Conservation (phyloP, 306 rosid species). For the Rosa multiflora region DNA sequence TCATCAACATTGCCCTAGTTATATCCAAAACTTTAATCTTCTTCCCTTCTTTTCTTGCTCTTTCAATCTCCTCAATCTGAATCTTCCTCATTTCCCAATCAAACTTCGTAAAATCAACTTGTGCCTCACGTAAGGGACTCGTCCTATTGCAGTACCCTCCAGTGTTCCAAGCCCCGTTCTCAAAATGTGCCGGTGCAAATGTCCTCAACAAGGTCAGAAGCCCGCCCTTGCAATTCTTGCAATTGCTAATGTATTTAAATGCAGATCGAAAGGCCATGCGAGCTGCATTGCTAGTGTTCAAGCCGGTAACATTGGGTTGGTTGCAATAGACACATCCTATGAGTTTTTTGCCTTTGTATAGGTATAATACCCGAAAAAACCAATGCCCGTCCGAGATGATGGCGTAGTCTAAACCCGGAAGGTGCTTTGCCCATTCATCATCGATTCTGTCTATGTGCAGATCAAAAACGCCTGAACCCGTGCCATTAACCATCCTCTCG, state of each 20-base stretch:
- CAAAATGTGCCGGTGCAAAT: conserved; percentile 82
- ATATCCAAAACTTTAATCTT: conserved; percentile 59
- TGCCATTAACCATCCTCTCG: conserved; percentile 67
- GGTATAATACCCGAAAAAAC: conserved; percentile 65
- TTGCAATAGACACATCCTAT: conserved; percentile 67
- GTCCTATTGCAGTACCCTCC: conserved; percentile 87
- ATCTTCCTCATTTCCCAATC: conserved; percentile 62
- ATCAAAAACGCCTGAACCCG: conserved; percentile 58
- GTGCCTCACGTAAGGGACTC: conserved; percentile 36
- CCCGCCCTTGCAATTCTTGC: conserved; percentile 40
- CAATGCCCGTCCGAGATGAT: conserved; percentile 75
- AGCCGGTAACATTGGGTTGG: conserved; percentile 42
- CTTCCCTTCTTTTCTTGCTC: conserved; percentile 36
- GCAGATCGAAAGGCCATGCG: conserved; percentile 53
- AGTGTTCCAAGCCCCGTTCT: conserved; percentile 68
- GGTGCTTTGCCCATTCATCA: conserved; percentile 41
- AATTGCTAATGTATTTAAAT: conserved; percentile 37
- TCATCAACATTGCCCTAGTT: conserved; percentile 74
- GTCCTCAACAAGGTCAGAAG: conserved; percentile 64
- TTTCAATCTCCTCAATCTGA: conserved; percentile 61
- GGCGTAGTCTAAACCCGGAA: conserved; percentile 62
- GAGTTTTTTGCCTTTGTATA: conserved; percentile 34
- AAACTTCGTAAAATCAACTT: conserved; percentile 28
- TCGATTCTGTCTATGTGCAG: conserved; percentile 61
- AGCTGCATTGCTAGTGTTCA: conserved; percentile 33